These are phyloP conservation scores for Botryobasidium botryosum DNA, from an alignment of 768 basidiomycete genomes.

Conservation along the genomic window DNA sequence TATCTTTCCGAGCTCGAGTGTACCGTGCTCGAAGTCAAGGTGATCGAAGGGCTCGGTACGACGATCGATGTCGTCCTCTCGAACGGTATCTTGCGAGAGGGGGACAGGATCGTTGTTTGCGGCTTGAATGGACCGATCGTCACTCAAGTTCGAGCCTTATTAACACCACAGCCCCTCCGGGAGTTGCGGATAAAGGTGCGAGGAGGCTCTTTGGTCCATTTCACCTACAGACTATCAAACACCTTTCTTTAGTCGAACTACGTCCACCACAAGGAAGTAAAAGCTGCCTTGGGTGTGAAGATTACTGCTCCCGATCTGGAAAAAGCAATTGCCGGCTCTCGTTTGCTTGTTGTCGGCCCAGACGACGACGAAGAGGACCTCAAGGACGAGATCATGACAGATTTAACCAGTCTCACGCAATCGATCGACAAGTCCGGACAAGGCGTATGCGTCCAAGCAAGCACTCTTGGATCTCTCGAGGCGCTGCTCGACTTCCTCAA, in stretches of 20 bases:
- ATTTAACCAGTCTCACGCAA: conserved; percentile 71
- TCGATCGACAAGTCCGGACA: conserved; percentile 91
- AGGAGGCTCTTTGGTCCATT: background rate
- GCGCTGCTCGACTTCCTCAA: conserved; percentile 93
- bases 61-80: conserved; percentile 94
- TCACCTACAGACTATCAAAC: conserved; percentile 1
- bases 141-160: conserved; percentile 80
- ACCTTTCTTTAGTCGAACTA: conserved; percentile 54
- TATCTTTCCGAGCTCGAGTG: conserved; percentile 95
- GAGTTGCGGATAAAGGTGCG: conserved; percentile 87
- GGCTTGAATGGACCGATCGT: conserved; percentile 95
- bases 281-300: conserved; percentile 93
- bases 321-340: conserved; percentile 94
- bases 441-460: conserved; percentile 95
- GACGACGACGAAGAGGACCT: conserved; percentile 95
- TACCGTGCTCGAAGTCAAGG: conserved; percentile 97
- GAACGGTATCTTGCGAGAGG: conserved; percentile 82
- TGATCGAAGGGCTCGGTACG: conserved; percentile 92
- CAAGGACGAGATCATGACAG: conserved; percentile 91
- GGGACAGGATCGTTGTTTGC: conserved; percentile 89
- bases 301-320: conserved; percentile 88
- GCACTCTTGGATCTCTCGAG: conserved; percentile 91
- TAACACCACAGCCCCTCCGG: conserved; percentile 91
- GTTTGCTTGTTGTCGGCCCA: conserved; percentile 78
- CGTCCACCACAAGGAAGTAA: conserved; percentile 94